Base-by-base conservation (phyloP, 192 early-diverging fungal genomes). In the Backusella circina region DNA sequence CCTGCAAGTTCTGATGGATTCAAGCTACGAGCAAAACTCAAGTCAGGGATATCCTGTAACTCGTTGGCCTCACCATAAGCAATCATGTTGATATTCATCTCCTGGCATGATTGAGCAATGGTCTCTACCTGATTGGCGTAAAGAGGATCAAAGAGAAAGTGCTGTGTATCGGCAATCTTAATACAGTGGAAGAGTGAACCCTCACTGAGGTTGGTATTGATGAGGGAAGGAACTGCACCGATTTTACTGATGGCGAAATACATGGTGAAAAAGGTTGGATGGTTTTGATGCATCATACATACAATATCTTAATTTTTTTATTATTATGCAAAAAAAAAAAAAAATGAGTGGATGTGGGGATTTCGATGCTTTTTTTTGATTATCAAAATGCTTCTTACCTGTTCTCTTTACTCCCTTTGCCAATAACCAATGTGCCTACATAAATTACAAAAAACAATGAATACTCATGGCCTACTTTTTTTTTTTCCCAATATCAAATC, bases 191-290 rank as follows among this genome's bases (percentile, higher is more conserved):
- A 10, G 4, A 88, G 71, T 0, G 80, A 76, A 5, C 73, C 64
- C 0, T 82, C 85, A 13, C 75, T 68, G 39, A 91, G 72, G 66
- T 90, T 86, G 47, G 81, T 88, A 83, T 92, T 92, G 76, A 92
- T 85, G 31, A 91, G 82, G 12, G 88, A 86, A 5, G 86, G 79
- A 0, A 82, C 75, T 1, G 75, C 85, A 3, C 88, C 90, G 33
- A 92, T 83, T 74, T 92, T 91, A 39, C 80, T 73, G 33, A 89
- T 71, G 0, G 85, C 88, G 10, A 92, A 81, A 75, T 84, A 84
- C 3, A 75, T 38, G 38, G 88, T 78, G 44, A 91, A 72, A 71
- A 90, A 91, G 15, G 85, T 67, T 18, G 88, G 86, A 15, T 82
- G 83, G 76, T 92, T 92, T 71, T 86, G 84, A 51, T 69, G 71